Conservation (phyloP, 768 basidiomycete genomes). For the Boletus reticuloceps region DNA sequence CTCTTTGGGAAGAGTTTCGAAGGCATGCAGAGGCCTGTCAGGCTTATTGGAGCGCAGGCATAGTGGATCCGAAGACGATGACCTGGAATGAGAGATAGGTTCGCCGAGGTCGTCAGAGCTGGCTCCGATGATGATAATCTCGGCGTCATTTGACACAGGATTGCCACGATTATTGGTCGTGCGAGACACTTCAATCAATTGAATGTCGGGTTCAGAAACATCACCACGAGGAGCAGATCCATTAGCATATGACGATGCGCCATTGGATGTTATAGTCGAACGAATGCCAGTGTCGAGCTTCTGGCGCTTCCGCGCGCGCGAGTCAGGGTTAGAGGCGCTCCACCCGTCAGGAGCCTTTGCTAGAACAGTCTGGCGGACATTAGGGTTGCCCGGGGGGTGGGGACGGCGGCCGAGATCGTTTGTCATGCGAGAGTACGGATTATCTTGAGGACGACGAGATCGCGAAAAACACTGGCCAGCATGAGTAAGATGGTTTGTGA, state of each 20-base stretch:
- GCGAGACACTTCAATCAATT: conserved; percentile 9
- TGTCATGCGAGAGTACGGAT: conserved; percentile 3
- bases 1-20: conserved; percentile 20
- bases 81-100: conserved; percentile 11
- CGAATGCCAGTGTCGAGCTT: conserved; percentile 11
- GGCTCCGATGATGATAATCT: conserved; percentile 19
- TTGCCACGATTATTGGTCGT: neutral
- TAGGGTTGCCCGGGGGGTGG: conserved; percentile 23
- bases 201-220: conserved; percentile 23
- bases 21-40: conserved; percentile 10
- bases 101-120: conserved; percentile 24
- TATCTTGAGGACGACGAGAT: conserved; percentile 8
- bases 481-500: conserved; percentile 3
- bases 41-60: neutral
- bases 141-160: conserved; percentile 9
- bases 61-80: conserved; percentile 28
- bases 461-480: conserved; percentile 7
- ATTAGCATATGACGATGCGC: neutral
- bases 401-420: neutral
- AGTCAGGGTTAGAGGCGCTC: neutral
- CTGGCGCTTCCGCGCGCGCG: conserved; percentile 21
- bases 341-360: neutral
- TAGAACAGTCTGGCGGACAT: conserved; percentile 19
- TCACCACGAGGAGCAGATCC: neutral
- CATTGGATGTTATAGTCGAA: neutral